Evolutionary conservation across 768 basidiomycete genomes (phyloP).

Genomic region (Heimioporus sp.): DNA sequence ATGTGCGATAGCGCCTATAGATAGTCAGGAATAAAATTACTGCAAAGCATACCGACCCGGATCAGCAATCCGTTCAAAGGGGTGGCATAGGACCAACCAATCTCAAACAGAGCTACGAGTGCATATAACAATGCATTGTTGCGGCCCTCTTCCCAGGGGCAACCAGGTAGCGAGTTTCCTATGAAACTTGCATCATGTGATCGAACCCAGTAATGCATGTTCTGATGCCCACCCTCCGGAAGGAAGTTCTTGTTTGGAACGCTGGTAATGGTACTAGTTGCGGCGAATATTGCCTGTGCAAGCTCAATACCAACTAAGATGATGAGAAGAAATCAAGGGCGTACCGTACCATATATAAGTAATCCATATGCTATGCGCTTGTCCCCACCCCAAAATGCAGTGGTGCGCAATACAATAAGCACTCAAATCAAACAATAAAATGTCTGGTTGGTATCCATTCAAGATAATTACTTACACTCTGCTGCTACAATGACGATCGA

Average conservation of each 20-base stretch:
- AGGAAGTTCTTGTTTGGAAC: neutral
- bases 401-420: neutral
- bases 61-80: neutral
- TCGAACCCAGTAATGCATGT: neutral
- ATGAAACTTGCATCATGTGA: neutral
- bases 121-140: neutral
- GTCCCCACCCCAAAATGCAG: neutral
- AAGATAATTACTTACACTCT: neutral
- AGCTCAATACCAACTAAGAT: neutral
- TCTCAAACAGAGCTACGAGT: neutral
- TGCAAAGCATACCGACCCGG: neutral
- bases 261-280: neutral
- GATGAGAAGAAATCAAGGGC: neutral
- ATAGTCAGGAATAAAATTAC: neutral
- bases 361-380: neutral
- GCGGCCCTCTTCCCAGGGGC: neutral
- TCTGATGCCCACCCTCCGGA: neutral
- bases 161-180: neutral
- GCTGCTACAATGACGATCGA: neutral
- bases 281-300: neutral
- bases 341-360: neutral
- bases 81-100: neutral
- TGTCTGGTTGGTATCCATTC: neutral
- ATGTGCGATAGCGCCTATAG: neutral
- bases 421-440: neutral